phyloP scores from a whole-genome alignment of 164 flowering plant genomes.

The Chimonanthus praecox region DNA sequence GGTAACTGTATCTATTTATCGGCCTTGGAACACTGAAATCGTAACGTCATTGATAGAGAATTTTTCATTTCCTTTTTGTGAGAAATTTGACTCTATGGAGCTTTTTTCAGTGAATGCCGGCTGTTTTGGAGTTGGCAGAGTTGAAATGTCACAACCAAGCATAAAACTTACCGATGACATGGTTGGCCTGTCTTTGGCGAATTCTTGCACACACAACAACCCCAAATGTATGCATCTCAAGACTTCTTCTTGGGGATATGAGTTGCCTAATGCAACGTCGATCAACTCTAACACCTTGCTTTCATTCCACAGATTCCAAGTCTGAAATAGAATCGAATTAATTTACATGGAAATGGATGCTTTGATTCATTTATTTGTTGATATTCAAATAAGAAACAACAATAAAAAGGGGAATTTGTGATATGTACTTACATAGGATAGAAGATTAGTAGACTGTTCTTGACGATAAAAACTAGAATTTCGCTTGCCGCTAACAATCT shows the following conservation, averaged over 20 bases:
- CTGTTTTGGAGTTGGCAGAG: not conserved
- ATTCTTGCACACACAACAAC: constrained; percentile 9
- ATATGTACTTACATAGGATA: not conserved
- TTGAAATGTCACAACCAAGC: constrained; percentile 3
- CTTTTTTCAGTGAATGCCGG: not conserved
- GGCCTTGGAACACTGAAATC: no score
- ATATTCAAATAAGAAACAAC: not conserved
- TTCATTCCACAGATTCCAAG: constrained; percentile 5
- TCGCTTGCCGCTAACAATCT: constrained; percentile 4
- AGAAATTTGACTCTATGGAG: not conserved
- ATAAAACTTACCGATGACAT: not conserved
- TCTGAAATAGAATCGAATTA: not conserved
- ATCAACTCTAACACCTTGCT: not conserved
- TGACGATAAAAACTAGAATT: not conserved
- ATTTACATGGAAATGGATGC: no score
- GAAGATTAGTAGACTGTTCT: not conserved
- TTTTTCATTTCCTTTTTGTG: no score
- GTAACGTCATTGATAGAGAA: no score
- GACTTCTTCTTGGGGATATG: not conserved
- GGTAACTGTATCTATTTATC: no score
- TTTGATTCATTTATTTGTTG: not conserved
- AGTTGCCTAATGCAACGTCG: not conserved
- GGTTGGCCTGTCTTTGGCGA: constrained; percentile 5
- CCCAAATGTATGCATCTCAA: constrained; percentile 8
- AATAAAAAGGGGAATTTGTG: not conserved